These are phyloP conservation scores for Tuber indicum DNA, from an alignment of 495 filamentous ascomycete genomes.

Conservation along the genomic window DNA sequence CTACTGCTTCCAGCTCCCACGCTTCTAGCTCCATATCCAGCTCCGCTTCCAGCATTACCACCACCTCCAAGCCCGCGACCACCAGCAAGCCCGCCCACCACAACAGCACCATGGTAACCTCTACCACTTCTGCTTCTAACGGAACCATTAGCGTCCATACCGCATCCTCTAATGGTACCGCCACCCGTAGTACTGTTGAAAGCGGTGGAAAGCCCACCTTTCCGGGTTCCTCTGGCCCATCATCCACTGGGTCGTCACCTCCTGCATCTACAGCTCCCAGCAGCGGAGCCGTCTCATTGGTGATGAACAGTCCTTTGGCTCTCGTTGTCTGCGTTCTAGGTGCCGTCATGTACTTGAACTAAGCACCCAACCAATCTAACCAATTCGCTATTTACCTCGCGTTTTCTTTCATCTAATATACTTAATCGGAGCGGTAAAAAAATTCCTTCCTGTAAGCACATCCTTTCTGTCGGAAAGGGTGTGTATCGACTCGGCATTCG, in stretches of 20 bases:
- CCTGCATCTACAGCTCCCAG: constrained; percentile 6
- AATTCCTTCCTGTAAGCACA: neutral
- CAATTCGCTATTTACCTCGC: neutral
- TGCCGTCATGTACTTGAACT: constrained; percentile 39
- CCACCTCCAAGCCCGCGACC: neutral
- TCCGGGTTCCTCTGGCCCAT: neutral
- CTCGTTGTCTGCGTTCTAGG: constrained; percentile 36
- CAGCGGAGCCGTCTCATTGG: constrained; percentile 20
- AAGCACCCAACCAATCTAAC: neutral
- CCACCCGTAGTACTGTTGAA: neutral
- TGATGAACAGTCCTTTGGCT: constrained; percentile 36
- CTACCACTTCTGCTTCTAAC: constrained; percentile 9
- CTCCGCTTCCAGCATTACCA: neutral
- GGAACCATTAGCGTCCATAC: constrained; percentile 6
- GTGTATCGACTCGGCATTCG: constrained; percentile 1
- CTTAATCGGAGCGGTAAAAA: neutral
- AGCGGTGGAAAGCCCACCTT: constrained; percentile 9
- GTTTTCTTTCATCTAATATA: neutral
- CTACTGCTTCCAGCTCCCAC: neutral
- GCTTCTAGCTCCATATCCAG: neutral
- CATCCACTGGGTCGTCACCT: neutral
- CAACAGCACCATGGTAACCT: constrained; percentile 23
- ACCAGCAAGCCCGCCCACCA: constrained; percentile 7
- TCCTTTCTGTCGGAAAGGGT: neutral
- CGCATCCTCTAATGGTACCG: constrained; percentile 20